Evolutionary conservation across 345 rosid genomes (phyloP).

Genomic region (Melastoma malabathricum): DNA sequence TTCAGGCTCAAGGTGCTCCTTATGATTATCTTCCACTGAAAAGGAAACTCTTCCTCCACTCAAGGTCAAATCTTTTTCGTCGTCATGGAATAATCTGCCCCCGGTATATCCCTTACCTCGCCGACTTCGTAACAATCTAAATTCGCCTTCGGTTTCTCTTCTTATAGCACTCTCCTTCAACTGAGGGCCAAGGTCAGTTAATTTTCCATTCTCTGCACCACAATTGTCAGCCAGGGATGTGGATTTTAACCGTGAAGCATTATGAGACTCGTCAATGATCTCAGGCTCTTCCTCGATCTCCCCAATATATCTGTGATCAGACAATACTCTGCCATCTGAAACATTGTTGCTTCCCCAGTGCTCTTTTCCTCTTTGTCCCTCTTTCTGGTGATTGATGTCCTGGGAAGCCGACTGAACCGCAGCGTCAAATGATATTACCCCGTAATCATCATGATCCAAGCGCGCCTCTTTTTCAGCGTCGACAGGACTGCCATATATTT

Average conservation of each 20-base stretch:
- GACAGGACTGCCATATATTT: constrained; percentile 55
- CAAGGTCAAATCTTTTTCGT: constrained; percentile 57
- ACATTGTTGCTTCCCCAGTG: constrained; percentile 11
- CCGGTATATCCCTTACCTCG: constrained; percentile 57
- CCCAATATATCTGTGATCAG: constrained; percentile 13
- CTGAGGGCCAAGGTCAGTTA: constrained; percentile 34
- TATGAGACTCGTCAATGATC: constrained; percentile 15
- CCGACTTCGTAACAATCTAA: constrained; percentile 81
- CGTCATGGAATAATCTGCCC: constrained; percentile 62
- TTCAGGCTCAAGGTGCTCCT: constrained; percentile 49
- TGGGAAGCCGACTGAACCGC: constrained; percentile 86
- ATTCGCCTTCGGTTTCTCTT: constrained; percentile 99
- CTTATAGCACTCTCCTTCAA: constrained; percentile 91
- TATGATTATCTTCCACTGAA: constrained; percentile 56
- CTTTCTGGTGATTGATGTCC: constrained; percentile 44
- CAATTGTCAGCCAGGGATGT: constrained; percentile 14
- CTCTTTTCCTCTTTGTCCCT: constrained; percentile 36
- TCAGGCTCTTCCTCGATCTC: constrained; percentile 77
- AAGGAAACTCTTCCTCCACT: constrained; percentile 86
- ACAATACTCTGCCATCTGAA: constrained; percentile 13
- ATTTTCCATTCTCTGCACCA: constrained; percentile 34
- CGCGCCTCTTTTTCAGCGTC: constrained; percentile 43
- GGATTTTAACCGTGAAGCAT: constrained; percentile 2
- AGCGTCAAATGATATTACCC: constrained; percentile 77
- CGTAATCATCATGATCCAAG: constrained; percentile 28